phyloP scores from a whole-genome alignment of 2,329 filamentous ascomycete species.

The Apiospora malaysiana region DNA sequence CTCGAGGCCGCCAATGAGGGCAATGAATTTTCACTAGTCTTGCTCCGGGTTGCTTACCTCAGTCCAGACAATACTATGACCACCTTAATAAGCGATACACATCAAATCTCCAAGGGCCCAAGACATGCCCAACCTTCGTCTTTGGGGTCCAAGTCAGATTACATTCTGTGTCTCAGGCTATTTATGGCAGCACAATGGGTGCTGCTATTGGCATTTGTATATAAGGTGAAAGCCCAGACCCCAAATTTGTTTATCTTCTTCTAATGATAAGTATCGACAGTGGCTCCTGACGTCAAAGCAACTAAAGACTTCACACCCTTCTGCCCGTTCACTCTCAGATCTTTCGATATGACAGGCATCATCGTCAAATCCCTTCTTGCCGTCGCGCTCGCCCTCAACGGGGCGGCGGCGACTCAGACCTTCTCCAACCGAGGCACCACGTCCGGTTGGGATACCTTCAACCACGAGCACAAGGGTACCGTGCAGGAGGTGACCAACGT shows the following conservation, averaged over 20 bases:
- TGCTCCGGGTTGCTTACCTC: not conserved
- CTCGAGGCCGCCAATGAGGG: not conserved
- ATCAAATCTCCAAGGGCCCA: not conserved
- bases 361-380: not conserved
- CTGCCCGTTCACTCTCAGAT: not conserved
- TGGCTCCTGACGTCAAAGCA: not conserved
- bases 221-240: not conserved
- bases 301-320: not conserved
- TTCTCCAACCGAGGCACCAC: constrained; percentile 51
- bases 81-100: not conserved
- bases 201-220: not conserved
- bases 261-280: not conserved
- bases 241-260: not conserved
- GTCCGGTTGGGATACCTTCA: constrained; percentile 47
- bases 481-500: constrained; percentile 49
- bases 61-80: not conserved
- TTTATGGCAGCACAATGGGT: too few species aligned
- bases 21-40: not conserved
- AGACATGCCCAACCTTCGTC: not conserved
- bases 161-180: not conserved
- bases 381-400: constrained; percentile 32
- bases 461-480: constrained; percentile 48
- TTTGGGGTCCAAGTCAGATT: not conserved
- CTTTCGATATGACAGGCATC: not conserved
- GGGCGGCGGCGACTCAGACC: constrained; percentile 40